Conservation (phyloP, 1,284 basidiomycete genomes). For the Naganishia cerealis region DNA sequence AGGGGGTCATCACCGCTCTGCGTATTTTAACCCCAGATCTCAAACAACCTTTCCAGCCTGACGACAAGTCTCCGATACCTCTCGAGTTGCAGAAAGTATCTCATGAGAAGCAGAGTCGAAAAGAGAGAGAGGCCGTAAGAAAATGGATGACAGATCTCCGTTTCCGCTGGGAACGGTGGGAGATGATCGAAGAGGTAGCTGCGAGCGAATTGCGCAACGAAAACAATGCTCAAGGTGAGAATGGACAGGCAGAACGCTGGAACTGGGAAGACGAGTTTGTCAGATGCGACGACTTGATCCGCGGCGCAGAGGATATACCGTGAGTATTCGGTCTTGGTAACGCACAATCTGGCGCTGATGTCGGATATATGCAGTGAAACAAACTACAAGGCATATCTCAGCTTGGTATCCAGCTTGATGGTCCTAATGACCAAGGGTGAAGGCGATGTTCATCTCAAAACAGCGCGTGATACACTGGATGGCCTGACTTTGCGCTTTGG, state of each 20-base stretch:
- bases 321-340: neutral
- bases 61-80: neutral
- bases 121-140: slow-evolving; percentile 11
- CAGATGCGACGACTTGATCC: slow-evolving; percentile 30
- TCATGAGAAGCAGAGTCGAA: slow-evolving; percentile 1
- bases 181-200: slow-evolving; percentile 28
- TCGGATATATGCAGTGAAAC: slow-evolving; percentile 19
- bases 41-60: slow-evolving; percentile 8
- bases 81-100: slow-evolving; percentile 2
- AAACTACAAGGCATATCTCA: slow-evolving; percentile 36
- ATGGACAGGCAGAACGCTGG: slow-evolving; percentile 15
- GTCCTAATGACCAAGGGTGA: slow-evolving; percentile 16
- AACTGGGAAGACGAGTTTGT: slow-evolving; percentile 35
- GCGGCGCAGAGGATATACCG: slow-evolving; percentile 34
- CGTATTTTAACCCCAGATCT: slow-evolving; percentile 28
- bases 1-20: slow-evolving; percentile 23
- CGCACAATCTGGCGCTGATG: neutral
- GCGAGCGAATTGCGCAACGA: neutral
- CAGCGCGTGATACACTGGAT: slow-evolving; percentile 29
- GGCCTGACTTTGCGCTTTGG: slow-evolving; percentile 26
- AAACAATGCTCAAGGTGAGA: neutral
- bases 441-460: slow-evolving; percentile 15
- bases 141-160: slow-evolving; percentile 31
- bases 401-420: slow-evolving; percentile 27
- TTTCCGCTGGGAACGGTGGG: slow-evolving; percentile 35